A percentile compares a stretch with the other conserved stretches of the same genome.
These are phyloP conservation scores for Starmera dryadoides DNA, from an alignment of 805 yeast genomes.

Conservation along the genomic window DNA sequence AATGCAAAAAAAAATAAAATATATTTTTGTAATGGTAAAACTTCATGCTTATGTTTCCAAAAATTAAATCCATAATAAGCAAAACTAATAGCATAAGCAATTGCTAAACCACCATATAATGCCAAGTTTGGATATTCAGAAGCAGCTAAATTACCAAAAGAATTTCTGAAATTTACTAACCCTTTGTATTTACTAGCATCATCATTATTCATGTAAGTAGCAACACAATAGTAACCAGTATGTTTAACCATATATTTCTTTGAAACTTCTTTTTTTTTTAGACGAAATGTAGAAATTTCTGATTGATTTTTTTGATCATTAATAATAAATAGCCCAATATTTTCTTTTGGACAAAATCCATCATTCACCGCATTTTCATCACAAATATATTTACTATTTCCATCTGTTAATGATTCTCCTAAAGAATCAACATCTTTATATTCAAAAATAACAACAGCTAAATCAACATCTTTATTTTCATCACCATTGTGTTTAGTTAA, in stretches of 20 bases:
- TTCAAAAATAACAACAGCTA: constrained; percentile 76
- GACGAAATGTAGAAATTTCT: constrained; percentile 47
- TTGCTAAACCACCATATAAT: constrained; percentile 77
- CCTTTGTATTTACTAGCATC: constrained; percentile 45
- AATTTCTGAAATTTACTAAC: constrained; percentile 77
- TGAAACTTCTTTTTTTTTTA: constrained; percentile 54
- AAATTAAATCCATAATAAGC: constrained; percentile 82
- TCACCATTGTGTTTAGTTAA: constrained; percentile 24
- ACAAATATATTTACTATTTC: constrained; percentile 59
- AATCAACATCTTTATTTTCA: constrained; percentile 28
- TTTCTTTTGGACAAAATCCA: constrained; percentile 45
- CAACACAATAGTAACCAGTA: constrained; percentile 92
- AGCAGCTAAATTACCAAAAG: constrained; percentile 86
- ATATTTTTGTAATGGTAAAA: constrained; percentile 85
- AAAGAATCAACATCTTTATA: constrained; percentile 66
- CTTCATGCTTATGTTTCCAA: constrained; percentile 77
- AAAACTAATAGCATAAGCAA: constrained; percentile 74
- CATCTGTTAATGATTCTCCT: constrained; percentile 46
- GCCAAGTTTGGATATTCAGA: constrained; percentile 88
- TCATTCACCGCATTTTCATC: constrained; percentile 55
- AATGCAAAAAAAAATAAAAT: constrained; percentile 79
- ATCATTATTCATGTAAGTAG: constrained; percentile 43
- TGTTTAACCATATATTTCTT: constrained; percentile 55
- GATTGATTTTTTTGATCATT: constrained; percentile 35
- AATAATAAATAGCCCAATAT: constrained; percentile 60